phyloP scores from a whole-genome alignment of 2,329 filamentous ascomycete genomes.

The Beauveria sp. region DNA sequence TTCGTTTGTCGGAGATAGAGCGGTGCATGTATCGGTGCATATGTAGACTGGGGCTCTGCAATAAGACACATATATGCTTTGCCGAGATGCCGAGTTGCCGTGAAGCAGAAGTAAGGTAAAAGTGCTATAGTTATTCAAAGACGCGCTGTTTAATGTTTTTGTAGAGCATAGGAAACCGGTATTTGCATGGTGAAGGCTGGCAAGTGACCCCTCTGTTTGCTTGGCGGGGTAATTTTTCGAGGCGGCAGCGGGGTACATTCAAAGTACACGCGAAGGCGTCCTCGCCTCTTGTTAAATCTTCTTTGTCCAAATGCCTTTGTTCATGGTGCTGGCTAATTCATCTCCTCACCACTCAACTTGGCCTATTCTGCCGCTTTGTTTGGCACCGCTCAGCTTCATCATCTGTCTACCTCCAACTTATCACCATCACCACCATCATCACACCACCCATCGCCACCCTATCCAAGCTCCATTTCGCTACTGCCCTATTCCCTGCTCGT shows the following conservation, averaged over 20 bases:
- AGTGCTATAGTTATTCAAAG: too few relatives aligned
- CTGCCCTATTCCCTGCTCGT: not conserved
- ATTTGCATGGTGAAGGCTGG: not conserved
- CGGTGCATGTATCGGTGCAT: not conserved
- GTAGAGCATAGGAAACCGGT: not conserved
- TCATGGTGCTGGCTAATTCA: not conserved
- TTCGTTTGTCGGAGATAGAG: not conserved
- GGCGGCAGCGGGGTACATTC: not conserved
- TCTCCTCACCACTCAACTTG: not conserved
- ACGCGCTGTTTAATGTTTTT: not conserved
- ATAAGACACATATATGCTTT: not conserved
- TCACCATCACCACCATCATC: not conserved
- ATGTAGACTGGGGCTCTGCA: not conserved
- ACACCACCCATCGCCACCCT: not conserved
- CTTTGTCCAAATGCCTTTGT: too few relatives aligned
- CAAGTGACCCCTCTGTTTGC: not conserved
- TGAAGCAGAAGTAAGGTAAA: not conserved
- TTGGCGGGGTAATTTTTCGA: constrained; percentile 2
- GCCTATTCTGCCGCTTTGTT: not conserved
- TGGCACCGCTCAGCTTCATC: not conserved
- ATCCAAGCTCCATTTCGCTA: not conserved
- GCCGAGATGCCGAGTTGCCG: not conserved
- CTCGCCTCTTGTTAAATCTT: not conserved
- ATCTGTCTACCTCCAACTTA: not conserved
- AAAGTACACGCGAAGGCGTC: not conserved